Percentiles rank a stretch among this genome's conserved stretches.
phyloP scores from a whole-genome alignment of 306 rosid genomes.

The Dicorynia guianensis region DNA sequence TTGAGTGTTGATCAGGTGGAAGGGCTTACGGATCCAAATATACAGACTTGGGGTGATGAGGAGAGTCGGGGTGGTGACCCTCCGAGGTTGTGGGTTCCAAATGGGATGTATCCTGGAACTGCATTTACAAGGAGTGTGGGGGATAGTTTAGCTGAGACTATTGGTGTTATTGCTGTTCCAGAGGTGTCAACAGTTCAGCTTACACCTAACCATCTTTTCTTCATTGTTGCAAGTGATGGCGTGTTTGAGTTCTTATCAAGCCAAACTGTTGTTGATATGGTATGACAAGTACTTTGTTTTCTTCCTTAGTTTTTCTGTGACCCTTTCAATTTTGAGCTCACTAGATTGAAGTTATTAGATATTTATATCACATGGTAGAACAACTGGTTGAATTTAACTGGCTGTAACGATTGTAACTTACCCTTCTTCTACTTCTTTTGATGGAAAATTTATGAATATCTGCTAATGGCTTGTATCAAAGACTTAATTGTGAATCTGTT shows the following conservation, averaged over 20 bases:
- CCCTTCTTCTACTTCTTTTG: background rate
- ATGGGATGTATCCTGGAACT: slow-evolving; percentile 76
- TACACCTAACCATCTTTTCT: slow-evolving; percentile 66
- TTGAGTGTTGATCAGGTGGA: slow-evolving; percentile 94
- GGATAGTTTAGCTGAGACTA: slow-evolving; percentile 71
- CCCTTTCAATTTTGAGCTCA: background rate
- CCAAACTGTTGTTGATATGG: slow-evolving; percentile 73
- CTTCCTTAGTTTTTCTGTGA: background rate
- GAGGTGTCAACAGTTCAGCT: slow-evolving; percentile 60
- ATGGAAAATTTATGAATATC: slow-evolving; percentile 9
- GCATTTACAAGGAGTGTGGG: slow-evolving; percentile 86
- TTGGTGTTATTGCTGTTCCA: slow-evolving; percentile 72
- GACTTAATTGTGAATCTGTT: slow-evolving; percentile 3
- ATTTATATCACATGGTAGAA: background rate
- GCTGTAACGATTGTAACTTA: background rate
- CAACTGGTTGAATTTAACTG: slow-evolving; percentile 3
- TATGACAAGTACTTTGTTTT: slow-evolving; percentile 32
- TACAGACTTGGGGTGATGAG: slow-evolving; percentile 76
- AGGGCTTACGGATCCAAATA: slow-evolving; percentile 67
- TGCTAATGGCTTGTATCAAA: slow-evolving; percentile 13
- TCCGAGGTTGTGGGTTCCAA: slow-evolving; percentile 76
- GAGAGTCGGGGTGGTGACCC: slow-evolving; percentile 69
- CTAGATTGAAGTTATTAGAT: background rate
- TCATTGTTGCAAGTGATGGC: slow-evolving; percentile 78
- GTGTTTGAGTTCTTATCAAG: slow-evolving; percentile 76